Evolutionary conservation across 129 eudicot genomes (phyloP).

Genomic region (Helianthus tuberosus): DNA sequence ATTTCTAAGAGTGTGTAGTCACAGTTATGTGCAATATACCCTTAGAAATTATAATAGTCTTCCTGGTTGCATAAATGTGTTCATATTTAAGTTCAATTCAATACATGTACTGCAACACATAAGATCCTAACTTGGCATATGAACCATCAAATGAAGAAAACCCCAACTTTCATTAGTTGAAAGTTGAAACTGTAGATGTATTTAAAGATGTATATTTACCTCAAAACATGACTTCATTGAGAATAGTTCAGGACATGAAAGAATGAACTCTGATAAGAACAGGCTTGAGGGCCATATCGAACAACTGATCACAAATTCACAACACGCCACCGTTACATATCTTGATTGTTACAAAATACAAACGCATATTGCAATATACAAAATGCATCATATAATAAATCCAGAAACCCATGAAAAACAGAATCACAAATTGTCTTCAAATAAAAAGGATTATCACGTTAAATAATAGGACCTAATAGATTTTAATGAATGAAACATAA

Average conservation of each 20-base stretch:
- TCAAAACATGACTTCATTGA: slow-evolving; percentile 80
- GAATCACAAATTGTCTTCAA: background rate
- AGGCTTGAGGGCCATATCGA: slow-evolving; percentile 94
- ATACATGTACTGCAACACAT: background rate
- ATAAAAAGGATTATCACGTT: background rate
- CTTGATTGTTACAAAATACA: background rate
- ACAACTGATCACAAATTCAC: slow-evolving; percentile 57
- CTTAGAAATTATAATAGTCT: slow-evolving; percentile 1
- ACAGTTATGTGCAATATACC: background rate
- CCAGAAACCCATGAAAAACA: background rate
- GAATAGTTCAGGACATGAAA: slow-evolving; percentile 80
- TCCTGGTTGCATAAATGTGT: background rate
- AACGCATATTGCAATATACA: slow-evolving; percentile 10
- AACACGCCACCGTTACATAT: slow-evolving; percentile 24
- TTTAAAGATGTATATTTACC: slow-evolving; percentile 47
- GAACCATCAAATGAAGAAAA: background rate
- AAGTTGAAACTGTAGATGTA: background rate
- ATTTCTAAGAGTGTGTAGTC: background rate
- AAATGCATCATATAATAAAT: background rate
- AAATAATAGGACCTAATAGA: background rate
- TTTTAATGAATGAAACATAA: background rate
- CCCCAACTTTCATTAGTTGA: background rate
- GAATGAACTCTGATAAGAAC: slow-evolving; percentile 88
- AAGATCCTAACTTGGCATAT: background rate
- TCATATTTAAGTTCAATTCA: slow-evolving; percentile 6